Percentiles rank a stretch among this genome's conserved stretches.
These are phyloP conservation scores for Caloboletus inedulis DNA, from an alignment of 1,284 basidiomycete genomes.

Conservation along the genomic window DNA sequence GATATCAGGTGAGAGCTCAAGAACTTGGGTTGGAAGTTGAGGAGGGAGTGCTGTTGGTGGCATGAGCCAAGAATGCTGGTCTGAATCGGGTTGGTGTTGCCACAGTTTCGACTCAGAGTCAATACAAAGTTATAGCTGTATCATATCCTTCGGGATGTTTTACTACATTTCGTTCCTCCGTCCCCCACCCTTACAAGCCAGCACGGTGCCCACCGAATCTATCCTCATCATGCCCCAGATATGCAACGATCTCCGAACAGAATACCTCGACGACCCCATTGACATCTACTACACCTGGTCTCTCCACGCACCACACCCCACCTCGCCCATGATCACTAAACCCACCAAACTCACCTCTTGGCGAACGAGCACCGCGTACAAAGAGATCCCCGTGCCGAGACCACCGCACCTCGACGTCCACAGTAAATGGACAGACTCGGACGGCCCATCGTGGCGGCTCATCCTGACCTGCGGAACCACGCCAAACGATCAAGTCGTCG, in stretches of 20 bases:
- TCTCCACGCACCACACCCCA: conserved; percentile 20
- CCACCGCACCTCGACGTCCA: conserved; percentile 44
- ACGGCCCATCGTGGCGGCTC: conserved; percentile 56
- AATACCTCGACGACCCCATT: conserved; percentile 46
- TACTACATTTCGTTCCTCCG: conserved; percentile 77
- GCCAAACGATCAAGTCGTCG: conserved; percentile 29
- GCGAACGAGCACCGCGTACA: conserved; percentile 64
- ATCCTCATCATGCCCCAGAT: conserved; percentile 69
- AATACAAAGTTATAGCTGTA: too few species aligned
- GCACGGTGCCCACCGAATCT: conserved; percentile 33
- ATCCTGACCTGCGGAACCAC: conserved; percentile 44
- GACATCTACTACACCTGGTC: conserved; percentile 60
- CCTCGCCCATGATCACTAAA: conserved; percentile 32
- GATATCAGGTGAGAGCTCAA: not conserved
- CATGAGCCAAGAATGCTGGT: too few species aligned
- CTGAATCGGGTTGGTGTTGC: too few species aligned
- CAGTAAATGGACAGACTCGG: conserved; percentile 26
- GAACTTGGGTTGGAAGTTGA: not conserved
- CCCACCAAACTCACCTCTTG: conserved; percentile 71
- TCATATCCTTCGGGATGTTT: conserved; percentile 49
- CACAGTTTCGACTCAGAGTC: too few species aligned
- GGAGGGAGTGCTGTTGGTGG: not conserved
- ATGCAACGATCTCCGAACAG: conserved; percentile 79
- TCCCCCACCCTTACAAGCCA: conserved; percentile 57
- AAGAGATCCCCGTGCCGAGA: conserved; percentile 61